Evolutionary conservation across 768 basidiomycete genomes (phyloP).

Genomic region (Russula vinacea): DNA sequence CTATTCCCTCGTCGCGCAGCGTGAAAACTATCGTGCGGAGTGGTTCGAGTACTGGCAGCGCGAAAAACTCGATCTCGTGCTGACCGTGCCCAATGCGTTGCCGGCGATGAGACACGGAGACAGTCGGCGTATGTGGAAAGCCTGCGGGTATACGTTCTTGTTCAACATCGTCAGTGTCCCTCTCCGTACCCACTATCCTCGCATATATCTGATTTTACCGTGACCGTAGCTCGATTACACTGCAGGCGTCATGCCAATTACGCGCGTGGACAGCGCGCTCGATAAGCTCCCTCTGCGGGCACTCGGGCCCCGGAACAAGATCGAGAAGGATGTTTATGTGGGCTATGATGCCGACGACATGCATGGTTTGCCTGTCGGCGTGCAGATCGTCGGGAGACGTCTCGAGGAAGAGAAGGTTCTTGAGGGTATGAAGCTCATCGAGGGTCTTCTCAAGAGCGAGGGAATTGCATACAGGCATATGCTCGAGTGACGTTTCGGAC

Average conservation of each 20-base stretch:
- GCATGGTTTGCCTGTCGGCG: constrained; percentile 65
- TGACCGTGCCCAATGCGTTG: constrained; percentile 59
- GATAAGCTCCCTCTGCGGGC: constrained; percentile 40
- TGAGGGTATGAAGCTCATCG: constrained; percentile 62
- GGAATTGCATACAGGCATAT: constrained; percentile 12
- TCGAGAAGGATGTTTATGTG: constrained; percentile 47
- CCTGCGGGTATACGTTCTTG: constrained; percentile 58
- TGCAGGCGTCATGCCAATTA: constrained; percentile 60
- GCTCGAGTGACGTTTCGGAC: neutral
- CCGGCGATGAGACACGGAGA: constrained; percentile 57
- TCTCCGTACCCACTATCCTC: neutral
- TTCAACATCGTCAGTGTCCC: constrained; percentile 56
- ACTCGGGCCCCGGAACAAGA: constrained; percentile 42
- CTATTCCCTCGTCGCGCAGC: constrained; percentile 46
- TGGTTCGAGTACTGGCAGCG: constrained; percentile 44
- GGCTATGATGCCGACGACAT: constrained; percentile 60
- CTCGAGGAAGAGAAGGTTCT: constrained; percentile 73
- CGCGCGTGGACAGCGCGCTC: constrained; percentile 44
- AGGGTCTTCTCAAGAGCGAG: constrained; percentile 31
- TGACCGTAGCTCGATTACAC: constrained; percentile 47
- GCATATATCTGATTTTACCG: constrained; percentile 9
- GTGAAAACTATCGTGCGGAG: constrained; percentile 43
- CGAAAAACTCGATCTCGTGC: constrained; percentile 57
- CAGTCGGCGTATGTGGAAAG: constrained; percentile 51
- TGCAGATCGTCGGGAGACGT: constrained; percentile 59